These are phyloP conservation scores for Prunus salicina DNA, from an alignment of 306 rosid species.

Conservation along the genomic window DNA sequence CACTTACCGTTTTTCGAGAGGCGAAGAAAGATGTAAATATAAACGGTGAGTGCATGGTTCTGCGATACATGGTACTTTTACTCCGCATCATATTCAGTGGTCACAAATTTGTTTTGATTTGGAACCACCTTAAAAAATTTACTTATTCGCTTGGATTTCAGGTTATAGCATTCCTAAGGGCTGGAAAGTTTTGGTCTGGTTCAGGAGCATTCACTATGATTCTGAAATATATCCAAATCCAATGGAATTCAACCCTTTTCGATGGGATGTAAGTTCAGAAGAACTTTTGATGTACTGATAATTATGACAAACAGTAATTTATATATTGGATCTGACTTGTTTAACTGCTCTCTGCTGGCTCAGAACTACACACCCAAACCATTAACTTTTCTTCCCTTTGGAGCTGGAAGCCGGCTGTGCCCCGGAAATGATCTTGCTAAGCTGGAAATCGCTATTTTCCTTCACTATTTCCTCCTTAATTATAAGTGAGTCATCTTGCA, in stretches of 20 bases:
- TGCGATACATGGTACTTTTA: neutral
- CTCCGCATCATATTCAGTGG: neutral
- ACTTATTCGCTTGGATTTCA: slow-evolving; percentile 23
- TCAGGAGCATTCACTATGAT: slow-evolving; percentile 76
- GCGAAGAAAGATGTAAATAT: slow-evolving; percentile 69
- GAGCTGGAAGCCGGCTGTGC: slow-evolving; percentile 76
- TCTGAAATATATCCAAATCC: slow-evolving; percentile 79
- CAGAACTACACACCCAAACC: slow-evolving; percentile 54
- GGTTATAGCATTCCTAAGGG: slow-evolving; percentile 84
- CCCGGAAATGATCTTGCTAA: slow-evolving; percentile 71
- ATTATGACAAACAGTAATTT: neutral
- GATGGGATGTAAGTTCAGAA: slow-evolving; percentile 71
- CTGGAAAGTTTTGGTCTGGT: slow-evolving; percentile 88
- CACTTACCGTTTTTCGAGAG: slow-evolving; percentile 72
- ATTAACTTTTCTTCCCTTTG: slow-evolving; percentile 85
- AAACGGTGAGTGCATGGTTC: slow-evolving; percentile 43
- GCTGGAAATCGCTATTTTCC: slow-evolving; percentile 77
- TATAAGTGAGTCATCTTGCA: slow-evolving; percentile 45
- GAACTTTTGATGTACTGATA: neutral
- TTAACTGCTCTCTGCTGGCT: neutral
- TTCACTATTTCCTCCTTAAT: slow-evolving; percentile 66
- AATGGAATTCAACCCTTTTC: slow-evolving; percentile 63
- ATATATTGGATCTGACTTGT: neutral
- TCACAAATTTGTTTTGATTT: neutral
- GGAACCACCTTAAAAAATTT: neutral